phyloP scores from a whole-genome alignment of 352 stramenopile genomes.

The Phytopythium ostracodes region DNA sequence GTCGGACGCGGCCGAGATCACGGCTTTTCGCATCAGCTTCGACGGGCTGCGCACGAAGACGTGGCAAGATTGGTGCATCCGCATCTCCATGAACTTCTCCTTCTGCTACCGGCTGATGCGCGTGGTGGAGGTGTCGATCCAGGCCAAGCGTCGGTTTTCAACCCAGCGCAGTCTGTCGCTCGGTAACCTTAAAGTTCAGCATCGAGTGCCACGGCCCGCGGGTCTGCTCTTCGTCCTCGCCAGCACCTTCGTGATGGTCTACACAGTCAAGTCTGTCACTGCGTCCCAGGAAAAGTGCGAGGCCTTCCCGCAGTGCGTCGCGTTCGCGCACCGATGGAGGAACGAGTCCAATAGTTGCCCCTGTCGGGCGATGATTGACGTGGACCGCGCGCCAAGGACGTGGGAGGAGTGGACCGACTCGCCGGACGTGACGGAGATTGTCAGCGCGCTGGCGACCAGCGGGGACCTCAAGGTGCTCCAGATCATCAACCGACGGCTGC shows the following conservation, averaged over 20 bases:
- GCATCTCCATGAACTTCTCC: conserved; percentile 25
- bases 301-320: conserved; percentile 17
- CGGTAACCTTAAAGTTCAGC: neutral
- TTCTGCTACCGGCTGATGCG: conserved; percentile 34
- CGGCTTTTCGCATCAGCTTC: conserved; percentile 22
- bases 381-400: conserved; percentile 2
- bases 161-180: neutral
- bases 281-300: conserved; percentile 10
- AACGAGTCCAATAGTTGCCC: conserved; percentile 9
- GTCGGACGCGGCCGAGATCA: conserved; percentile 18
- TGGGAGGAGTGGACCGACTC: conserved; percentile 13
- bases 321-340: conserved; percentile 18
- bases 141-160: neutral
- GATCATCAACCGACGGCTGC: conserved; percentile 8
- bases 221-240: conserved; percentile 10
- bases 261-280: conserved; percentile 13
- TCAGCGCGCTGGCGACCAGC: conserved; percentile 1
- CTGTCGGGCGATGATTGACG: conserved; percentile 24
- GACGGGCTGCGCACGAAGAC: conserved; percentile 25
- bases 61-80: conserved; percentile 15
- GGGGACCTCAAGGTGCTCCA: conserved; percentile 8
- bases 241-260: conserved; percentile 13
- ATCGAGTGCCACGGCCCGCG: conserved; percentile 10
- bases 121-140: conserved; percentile 17
- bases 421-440: neutral